Base-by-base conservation (phyloP, 2,329 filamentous ascomycete species). In the Penicillium sp. region DNA sequence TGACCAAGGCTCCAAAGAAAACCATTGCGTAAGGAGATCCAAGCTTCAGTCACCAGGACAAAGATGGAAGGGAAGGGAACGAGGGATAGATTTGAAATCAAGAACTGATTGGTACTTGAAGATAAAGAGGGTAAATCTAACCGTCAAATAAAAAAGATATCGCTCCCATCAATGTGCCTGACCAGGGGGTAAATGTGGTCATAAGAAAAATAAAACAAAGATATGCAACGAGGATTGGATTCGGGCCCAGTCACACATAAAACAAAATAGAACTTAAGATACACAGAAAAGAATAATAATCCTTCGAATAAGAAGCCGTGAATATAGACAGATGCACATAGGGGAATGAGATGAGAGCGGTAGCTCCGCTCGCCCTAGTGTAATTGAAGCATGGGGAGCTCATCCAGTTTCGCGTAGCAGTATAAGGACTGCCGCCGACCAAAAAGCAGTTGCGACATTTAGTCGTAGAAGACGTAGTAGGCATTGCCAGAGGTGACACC, bases 401-500 rank as follows among this genome's bases (percentile, higher is more conserved):
- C 56, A 54, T 66, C 51, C 44, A 49, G 45, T 36, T 56, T 54
- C 43, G 59, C 54, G 6, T 53, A 52, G 58, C 56, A 57, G 53
- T 59, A 42, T 55, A 25, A 60, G 53, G 58, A 49, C 50, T 61
- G 12, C 27, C n/a, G 29, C 36, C 49, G 43, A 36, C 49, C 52
- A 55, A 43, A 41, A 38, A 52, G 55, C 48, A 17, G 21, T 29
- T 25, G 48, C 45, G 35, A 55, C 48, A 31, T 50, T 61, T 59
- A 64, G 21, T 67, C 61, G 62, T 73, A 77, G 64, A 79, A 76
- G 63, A 81, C 77, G 68, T 79, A 82, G 60, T 75, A 79, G 53
- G 81, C 82, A 31, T 76, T 77, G 59, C 82, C 82, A 29, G 78
- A 79, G 59, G 75, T 70, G 56, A 82, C 72, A 58, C 79, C 72